Base-by-base conservation (phyloP, 2,329 filamentous ascomycete genomes). In the Penicillium hordei region DNA sequence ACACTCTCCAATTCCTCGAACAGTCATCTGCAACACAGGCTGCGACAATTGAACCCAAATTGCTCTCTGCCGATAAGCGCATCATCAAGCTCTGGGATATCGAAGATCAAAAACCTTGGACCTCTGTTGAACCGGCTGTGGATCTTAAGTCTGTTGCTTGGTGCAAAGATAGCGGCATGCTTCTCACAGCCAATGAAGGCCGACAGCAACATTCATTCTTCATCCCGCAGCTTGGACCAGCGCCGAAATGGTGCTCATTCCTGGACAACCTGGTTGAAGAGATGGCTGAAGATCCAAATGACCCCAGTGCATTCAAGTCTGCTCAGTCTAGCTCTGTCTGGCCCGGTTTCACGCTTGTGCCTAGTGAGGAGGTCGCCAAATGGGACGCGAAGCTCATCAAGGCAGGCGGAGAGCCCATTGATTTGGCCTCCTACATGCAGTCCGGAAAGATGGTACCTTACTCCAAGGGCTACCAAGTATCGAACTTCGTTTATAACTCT, bases 271-370 rank as follows among this genome's bases (percentile, higher is more conserved):
- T 99, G 69, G 94, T 97, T 10, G 94, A 99, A 78, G 95, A 99
- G 76, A 97, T 99, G 91, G 93, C 93, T 9, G 93, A 97, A 72
- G 85, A 88, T 65, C 80, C 81, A 9, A 84, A 86, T 66, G 86
- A 89, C 68, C 86, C 86, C 5, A 82, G 84, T 52, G 76, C 79
- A 12, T 81, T 79, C 66, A 74, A 68, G 55, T 68, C 70, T 27
- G 69, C 73, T 31, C 74, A 79, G 53, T 70, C 83, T 76, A 78
- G 86, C 78, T 88, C 94, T 67, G 91, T 94, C 10, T 99, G 99
- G 80, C 94, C 99, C 77, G 97, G 99, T 77, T 97, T 93, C 85
- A 99, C 97, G 78, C 99, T 99, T 84, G 81, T 99, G 71, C 96
- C 93, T 2, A 76, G 91, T 60, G 86, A 90, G 43, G 93, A 99